These are phyloP conservation scores for Carex myosuroides DNA, from an alignment of 176 grass and related monocot genomes.

Conservation along the genomic window DNA sequence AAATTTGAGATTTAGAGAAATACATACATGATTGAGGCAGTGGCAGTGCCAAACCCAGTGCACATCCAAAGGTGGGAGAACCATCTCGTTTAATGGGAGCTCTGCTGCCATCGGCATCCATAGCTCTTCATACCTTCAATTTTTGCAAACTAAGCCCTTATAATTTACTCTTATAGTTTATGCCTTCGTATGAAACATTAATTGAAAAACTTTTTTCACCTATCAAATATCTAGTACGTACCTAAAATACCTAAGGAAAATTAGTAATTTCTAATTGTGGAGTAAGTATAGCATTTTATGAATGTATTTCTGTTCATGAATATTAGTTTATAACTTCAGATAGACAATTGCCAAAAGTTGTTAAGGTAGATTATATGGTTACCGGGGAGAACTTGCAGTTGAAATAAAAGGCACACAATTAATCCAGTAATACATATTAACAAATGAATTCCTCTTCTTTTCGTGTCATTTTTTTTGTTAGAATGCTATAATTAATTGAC, in stretches of 20 bases:
- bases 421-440: not conserved
- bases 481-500: not conserved
- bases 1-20: not conserved
- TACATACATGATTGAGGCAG: constrained; percentile 62
- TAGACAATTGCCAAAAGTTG: not conserved
- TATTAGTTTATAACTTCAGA: not conserved
- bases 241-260: too few species aligned
- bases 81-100: constrained; percentile 26
- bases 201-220: too few species aligned
- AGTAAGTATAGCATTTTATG: too few species aligned
- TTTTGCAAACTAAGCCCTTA: not conserved
- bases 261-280: too few species aligned
- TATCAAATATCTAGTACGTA: too few species aligned
- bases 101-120: constrained; percentile 68
- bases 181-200: too few species aligned
- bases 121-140: constrained; percentile 65
- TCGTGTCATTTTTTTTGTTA: not conserved
- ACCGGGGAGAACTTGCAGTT: not conserved
- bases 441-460: not conserved
- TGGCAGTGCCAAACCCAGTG: constrained; percentile 82
- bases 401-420: not conserved
- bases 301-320: not conserved
- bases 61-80: constrained; percentile 72
- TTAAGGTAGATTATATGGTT: not conserved
- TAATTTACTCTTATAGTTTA: not conserved